Percentiles rank a stretch among this genome's conserved stretches.
Conservation (phyloP, 2,329 filamentous ascomycete genomes). For the Arthrinium phaeospermum region DNA sequence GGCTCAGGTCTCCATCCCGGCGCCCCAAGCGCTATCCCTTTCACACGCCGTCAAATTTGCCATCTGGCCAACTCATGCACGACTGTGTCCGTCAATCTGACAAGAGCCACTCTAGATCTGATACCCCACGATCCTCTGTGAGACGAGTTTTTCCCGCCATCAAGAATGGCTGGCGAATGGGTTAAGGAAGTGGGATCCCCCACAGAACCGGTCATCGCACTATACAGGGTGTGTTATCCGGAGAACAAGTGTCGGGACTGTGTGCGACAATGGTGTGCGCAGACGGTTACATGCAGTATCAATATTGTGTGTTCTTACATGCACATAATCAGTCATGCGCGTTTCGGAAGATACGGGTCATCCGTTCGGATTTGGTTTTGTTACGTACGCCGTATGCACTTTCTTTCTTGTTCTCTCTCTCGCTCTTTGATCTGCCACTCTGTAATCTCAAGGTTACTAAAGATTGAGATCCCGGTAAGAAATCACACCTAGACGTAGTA, state of each 20-base stretch:
- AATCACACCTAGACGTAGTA: not conserved
- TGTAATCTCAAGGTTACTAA: not conserved
- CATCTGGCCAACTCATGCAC: not conserved
- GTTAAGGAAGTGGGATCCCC: not conserved
- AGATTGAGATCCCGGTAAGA: too few species aligned
- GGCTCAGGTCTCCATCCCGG: not conserved
- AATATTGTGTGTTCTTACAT: not conserved
- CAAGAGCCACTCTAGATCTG: slow-evolving; percentile 7
- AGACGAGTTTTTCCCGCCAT: not conserved
- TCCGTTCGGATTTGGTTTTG: not conserved
- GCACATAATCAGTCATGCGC: not conserved
- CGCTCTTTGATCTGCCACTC: not conserved
- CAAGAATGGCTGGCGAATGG: not conserved
- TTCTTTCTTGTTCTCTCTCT: not conserved
- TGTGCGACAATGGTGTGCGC: not conserved
- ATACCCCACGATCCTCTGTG: not conserved
- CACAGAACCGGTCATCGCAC: not conserved
- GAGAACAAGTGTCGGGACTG: not conserved
- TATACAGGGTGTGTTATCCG: slow-evolving; percentile 3
- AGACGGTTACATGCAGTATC: not conserved
- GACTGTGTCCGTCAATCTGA: slow-evolving; percentile 1
- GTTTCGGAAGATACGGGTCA: slow-evolving; percentile 7
- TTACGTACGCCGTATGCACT: too few species aligned
- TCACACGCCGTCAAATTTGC: not conserved
- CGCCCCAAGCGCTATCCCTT: not conserved